phyloP scores from a whole-genome alignment of 768 basidiomycete species.

The Russula virescens region DNA sequence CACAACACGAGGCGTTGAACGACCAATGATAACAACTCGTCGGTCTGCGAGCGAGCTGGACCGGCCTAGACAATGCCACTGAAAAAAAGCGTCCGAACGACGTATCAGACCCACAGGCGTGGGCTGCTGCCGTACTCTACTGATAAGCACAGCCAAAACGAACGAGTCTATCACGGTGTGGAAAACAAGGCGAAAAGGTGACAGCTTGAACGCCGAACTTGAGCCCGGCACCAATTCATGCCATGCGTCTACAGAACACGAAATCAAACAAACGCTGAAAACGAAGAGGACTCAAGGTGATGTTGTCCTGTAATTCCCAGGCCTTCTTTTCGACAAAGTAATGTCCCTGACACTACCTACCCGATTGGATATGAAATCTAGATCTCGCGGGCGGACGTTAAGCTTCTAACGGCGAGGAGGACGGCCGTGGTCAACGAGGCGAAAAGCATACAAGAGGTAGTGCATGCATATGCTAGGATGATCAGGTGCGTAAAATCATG shows the following conservation, averaged over 20 bases:
- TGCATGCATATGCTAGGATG: neutral
- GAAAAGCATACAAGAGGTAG: neutral
- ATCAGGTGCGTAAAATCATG: neutral
- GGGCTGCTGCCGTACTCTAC: neutral
- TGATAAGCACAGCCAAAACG: neutral
- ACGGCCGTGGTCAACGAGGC: conserved; percentile 6
- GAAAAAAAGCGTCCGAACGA: conserved; percentile 1
- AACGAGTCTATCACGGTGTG: neutral
- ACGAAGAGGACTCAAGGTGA: neutral
- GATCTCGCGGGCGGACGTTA: conserved; percentile 4
- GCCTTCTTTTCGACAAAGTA: neutral
- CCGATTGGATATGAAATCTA: conserved; percentile 11
- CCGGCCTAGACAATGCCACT: conserved; percentile 5
- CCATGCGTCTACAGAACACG: neutral
- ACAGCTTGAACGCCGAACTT: neutral
- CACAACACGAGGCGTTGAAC: conserved; percentile 10
- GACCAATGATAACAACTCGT: neutral
- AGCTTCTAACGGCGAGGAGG: conserved; percentile 1
- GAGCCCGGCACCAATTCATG: neutral
- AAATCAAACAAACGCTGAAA: conserved; percentile 7
- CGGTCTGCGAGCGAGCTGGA: neutral
- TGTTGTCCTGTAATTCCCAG: neutral
- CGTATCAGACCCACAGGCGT: neutral
- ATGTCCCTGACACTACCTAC: conserved; percentile 3
- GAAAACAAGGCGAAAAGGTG: neutral